A percentile compares a stretch with the other conserved stretches of the same genome.
phyloP scores from a whole-genome alignment of 2,329 filamentous ascomycete genomes.

The Lecanicillium sp. region DNA sequence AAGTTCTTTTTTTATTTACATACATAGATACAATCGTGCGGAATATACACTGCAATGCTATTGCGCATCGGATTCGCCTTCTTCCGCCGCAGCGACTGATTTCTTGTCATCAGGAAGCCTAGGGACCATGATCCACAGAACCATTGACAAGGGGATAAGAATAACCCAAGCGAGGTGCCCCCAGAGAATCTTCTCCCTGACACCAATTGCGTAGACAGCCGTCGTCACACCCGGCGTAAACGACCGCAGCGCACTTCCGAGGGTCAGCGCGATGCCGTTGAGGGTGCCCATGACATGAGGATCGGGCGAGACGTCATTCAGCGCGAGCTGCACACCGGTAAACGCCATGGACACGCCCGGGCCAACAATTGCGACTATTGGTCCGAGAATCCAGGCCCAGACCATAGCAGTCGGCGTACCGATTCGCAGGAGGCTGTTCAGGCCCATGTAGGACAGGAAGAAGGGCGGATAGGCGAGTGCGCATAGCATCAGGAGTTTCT shows the following conservation, averaged over 20 bases:
- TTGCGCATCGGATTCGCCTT: no score
- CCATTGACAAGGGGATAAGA: constrained; percentile 26
- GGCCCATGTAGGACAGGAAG: constrained; percentile 50
- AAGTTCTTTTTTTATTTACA: not conserved
- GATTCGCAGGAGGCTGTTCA: constrained; percentile 42
- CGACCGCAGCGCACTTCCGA: constrained; percentile 55
- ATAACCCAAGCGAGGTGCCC: constrained; percentile 47
- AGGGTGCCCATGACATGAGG: constrained; percentile 61
- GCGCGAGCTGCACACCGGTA: constrained; percentile 63
- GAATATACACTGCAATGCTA: no score
- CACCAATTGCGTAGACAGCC: constrained; percentile 62
- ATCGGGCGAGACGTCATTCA: constrained; percentile 68
- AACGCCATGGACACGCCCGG: constrained; percentile 63
- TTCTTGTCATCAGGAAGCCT: constrained; percentile 25
- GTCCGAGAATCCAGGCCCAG: constrained; percentile 50
- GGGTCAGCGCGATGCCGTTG: constrained; percentile 57
- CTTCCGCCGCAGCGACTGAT: not conserved
- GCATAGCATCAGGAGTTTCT: constrained; percentile 55
- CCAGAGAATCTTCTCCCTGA: constrained; percentile 51
- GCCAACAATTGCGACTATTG: constrained; percentile 44
- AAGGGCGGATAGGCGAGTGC: constrained; percentile 54
- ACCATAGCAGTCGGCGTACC: constrained; percentile 30
- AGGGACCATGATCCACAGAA: constrained; percentile 21
- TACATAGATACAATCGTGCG: not conserved
- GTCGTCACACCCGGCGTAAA: constrained; percentile 61